phyloP scores from a whole-genome alignment of 768 basidiomycete species.

The Coprinopsis marcescibilis region DNA sequence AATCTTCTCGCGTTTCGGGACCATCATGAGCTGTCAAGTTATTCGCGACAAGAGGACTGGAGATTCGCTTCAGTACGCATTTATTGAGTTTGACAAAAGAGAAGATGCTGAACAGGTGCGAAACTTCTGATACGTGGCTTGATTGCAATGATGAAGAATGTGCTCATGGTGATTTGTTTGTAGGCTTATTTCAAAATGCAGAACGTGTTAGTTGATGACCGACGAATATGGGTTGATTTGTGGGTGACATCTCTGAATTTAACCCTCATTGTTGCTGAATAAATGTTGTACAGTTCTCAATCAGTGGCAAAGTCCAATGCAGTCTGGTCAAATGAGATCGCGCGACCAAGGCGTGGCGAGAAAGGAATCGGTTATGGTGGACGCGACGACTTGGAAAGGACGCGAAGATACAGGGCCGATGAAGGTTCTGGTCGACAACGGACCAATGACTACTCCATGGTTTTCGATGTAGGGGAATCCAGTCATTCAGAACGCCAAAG shows the following conservation, averaged over 20 bases:
- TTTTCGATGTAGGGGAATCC: conserved; percentile 78
- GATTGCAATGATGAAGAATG: conserved; percentile 9
- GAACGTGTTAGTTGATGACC: conserved; percentile 95
- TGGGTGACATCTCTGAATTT: conserved; percentile 33
- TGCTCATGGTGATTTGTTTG: not conserved
- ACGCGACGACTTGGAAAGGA: conserved; percentile 68
- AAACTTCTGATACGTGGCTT: not conserved
- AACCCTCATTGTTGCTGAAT: conserved; percentile 16
- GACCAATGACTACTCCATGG: conserved; percentile 62
- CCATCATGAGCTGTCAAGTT: conserved; percentile 96
- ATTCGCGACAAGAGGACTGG: conserved; percentile 95
- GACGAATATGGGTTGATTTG: conserved; percentile 99
- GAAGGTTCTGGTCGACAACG: conserved; percentile 21
- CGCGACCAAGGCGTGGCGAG: conserved; percentile 34
- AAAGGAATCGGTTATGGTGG: conserved; percentile 57
- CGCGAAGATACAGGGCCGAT: conserved; percentile 58
- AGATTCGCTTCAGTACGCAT: conserved; percentile 95
- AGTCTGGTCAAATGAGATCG: conserved; percentile 75
- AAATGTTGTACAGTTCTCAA: conserved; percentile 67
- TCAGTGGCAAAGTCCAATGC: conserved; percentile 87
- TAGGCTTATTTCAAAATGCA: conserved; percentile 99
- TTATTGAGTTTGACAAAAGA: conserved; percentile 94
- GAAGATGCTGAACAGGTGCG: conserved; percentile 89
- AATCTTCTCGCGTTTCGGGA: conserved; percentile 93
- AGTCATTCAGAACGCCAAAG: conserved; percentile 35